Percentiles rank a stretch among this genome's conserved stretches.
Evolutionary conservation across 371 early-diverging fungal genomes (phyloP).

Genomic region (Gilbertella persicaria): DNA sequence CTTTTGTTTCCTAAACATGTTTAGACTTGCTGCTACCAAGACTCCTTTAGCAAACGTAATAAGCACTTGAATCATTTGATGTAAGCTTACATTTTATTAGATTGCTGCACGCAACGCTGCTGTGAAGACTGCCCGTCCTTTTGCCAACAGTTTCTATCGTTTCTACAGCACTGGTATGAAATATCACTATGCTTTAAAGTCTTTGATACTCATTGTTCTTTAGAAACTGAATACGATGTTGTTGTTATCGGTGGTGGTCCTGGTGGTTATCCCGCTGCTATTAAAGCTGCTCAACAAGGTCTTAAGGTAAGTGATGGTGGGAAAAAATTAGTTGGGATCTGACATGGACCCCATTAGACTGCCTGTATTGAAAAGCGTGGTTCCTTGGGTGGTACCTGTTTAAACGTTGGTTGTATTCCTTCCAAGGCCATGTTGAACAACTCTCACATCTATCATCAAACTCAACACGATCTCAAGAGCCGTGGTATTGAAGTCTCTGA

Average conservation of each 20-base stretch:
- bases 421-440: conserved; percentile 98
- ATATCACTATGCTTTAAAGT: neutral
- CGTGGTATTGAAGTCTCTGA: conserved; percentile 93
- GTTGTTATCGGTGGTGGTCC: conserved; percentile 96
- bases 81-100: conserved; percentile 26
- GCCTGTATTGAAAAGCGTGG: conserved; percentile 97
- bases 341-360: conserved; percentile 54
- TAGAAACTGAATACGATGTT: conserved; percentile 74
- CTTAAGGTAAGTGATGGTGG: conserved; percentile 81
- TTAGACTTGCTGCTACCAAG: conserved; percentile 61
- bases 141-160: conserved; percentile 57
- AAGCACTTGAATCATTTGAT: neutral
- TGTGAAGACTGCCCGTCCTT: conserved; percentile 52
- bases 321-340: neutral
- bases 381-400: conserved; percentile 95
- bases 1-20: conserved; percentile 43
- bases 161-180: conserved; percentile 62
- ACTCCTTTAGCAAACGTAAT: conserved; percentile 62
- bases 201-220: conserved; percentile 1
- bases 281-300: conserved; percentile 97
- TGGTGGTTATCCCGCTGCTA: conserved; percentile 98
- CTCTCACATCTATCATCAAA: conserved; percentile 94
- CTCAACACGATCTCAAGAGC: conserved; percentile 87
- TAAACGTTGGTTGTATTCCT: conserved; percentile 98
- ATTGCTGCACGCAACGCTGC: conserved; percentile 61